A percentile compares a stretch with the other conserved stretches of the same genome.
Conservation (phyloP, 139 green algal species). For the Picochlorum sp. region DNA sequence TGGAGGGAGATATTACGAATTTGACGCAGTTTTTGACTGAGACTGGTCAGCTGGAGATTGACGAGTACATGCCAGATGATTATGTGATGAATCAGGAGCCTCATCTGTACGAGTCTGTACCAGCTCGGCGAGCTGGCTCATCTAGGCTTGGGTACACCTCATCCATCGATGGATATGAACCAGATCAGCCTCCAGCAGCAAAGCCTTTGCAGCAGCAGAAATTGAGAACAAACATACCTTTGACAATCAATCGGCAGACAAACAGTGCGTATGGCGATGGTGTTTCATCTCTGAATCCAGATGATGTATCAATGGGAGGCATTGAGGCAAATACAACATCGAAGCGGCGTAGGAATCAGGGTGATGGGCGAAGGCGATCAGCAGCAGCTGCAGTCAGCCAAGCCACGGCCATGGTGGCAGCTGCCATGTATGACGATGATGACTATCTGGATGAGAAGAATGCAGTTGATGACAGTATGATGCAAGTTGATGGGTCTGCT, state of each 20-base stretch:
- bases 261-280: not conserved
- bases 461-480: conserved; percentile 4
- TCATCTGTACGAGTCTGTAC: not conserved
- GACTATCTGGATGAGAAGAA: not conserved
- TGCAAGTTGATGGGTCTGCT: not conserved
- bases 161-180: not conserved
- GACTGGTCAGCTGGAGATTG: not conserved
- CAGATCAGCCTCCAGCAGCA: too few relatives aligned
- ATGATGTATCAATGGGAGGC: not conserved
- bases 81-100: not conserved
- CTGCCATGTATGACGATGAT: conserved; percentile 24
- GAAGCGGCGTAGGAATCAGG: too few relatives aligned
- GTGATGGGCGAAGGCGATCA: conserved; percentile 11
- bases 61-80: conserved; percentile 4
- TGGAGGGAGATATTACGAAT: conserved; percentile 51
- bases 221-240: conserved; percentile 14
- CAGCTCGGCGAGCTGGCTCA: not conserved
- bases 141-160: not conserved
- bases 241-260: not conserved
- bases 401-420: conserved; percentile 17
- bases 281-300: not conserved
- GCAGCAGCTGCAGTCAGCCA: conserved; percentile 22
- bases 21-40: conserved; percentile 18
- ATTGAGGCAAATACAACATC: not conserved
- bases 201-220: conserved; percentile 4